Evolutionary conservation across 2,329 filamentous ascomycete genomes (phyloP).

Genomic region (Didymella arachidicola): DNA sequence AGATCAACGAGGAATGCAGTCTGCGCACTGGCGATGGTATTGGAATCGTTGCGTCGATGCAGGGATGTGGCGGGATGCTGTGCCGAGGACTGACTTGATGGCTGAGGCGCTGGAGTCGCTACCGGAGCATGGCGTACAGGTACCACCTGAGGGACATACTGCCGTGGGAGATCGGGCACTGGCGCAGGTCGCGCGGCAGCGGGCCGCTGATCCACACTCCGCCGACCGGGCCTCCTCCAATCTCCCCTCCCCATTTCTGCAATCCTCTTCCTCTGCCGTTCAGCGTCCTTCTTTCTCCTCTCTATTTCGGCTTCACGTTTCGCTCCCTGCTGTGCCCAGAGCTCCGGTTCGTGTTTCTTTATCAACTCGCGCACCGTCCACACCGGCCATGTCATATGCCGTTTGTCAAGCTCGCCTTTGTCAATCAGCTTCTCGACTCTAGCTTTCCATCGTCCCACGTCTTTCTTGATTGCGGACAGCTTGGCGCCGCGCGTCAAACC

Average conservation of each 20-base stretch:
- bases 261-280: neutral
- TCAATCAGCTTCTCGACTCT: slow-evolving; percentile 8
- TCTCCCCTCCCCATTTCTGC: neutral
- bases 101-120: neutral
- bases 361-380: neutral
- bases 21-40: neutral
- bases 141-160: neutral
- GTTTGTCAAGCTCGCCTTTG: neutral
- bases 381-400: slow-evolving; percentile 12
- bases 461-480: neutral
- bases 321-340: neutral
- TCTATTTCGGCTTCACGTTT: neutral
- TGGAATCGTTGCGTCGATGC: neutral
- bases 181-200: neutral
- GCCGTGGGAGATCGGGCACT: neutral
- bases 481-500: slow-evolving; percentile 1
- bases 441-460: neutral
- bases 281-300: neutral
- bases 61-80: neutral
- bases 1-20: neutral
- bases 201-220: neutral
- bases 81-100: neutral
- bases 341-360: neutral
- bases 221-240: neutral
- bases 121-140: neutral